Base-by-base conservation (phyloP, 805 yeast species). In the Nakazawaea ernobii region DNA sequence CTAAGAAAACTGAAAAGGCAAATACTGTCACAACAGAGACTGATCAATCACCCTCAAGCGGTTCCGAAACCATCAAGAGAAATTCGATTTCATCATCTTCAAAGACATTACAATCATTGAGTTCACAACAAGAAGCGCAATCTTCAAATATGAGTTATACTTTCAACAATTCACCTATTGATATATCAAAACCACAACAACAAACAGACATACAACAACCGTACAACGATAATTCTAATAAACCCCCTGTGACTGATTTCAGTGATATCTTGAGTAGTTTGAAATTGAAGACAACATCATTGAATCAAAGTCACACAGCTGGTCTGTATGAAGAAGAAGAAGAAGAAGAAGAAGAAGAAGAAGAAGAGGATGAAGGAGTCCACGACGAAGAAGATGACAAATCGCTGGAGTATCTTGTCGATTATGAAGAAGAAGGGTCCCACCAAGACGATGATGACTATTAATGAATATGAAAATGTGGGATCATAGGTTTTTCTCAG, bases 211-310 rank as follows among this genome's bases (percentile, higher is more conserved):
- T 11, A 30, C 8, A n/a, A 8, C 10, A 32, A 30, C 15, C 8
- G 7, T 9, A 32, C n/a, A 24, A 33, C 4, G 26, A 24, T 17
- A 17, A 29, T 29, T 8, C 3, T n/a, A 14, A 33, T 13, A 33
- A 33, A 10, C 10, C 10, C 3, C 10, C 32, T 10, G 32, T 30
- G 32, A 13, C 13, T 33, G 45, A 42, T 28, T 43, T 28, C 28
- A 28, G 10, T 15, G 46, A 43, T 36, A 43, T 43, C n/a, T 37
- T 43, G 42, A 36, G 17, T 17, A 30, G 42, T 20, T 36, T 43
- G 36, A 36, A 20, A 20, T 32, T 42, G 35, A 26, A 15, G 11
- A 35, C 45, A 7, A 24, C 36, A n/a, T 11, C 17, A 20, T 10
- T 10, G 11, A 36, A 3, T 17, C 39, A 11, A 11, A 36, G 4